phyloP scores from a whole-genome alignment of 1,284 basidiomycete species.

The Tylopilus sp. region DNA sequence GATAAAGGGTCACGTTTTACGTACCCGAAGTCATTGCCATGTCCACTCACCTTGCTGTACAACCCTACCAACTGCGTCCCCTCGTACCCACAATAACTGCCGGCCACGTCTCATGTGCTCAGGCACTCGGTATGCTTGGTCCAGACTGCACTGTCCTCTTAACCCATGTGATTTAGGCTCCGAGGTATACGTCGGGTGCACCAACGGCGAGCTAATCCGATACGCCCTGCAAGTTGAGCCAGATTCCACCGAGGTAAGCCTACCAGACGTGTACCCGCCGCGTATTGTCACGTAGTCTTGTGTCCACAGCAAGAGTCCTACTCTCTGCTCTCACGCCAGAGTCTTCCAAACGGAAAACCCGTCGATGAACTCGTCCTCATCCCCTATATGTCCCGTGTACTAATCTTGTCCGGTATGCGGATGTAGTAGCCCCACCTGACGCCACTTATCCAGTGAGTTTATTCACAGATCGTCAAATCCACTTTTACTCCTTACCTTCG shows the following conservation, averaged over 20 bases:
- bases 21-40: constrained; percentile 18
- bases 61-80: constrained; percentile 56
- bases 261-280: neutral
- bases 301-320: constrained; percentile 56
- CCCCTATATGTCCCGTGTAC: constrained; percentile 66
- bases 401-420: constrained; percentile 65
- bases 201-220: constrained; percentile 67
- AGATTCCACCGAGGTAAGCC: constrained; percentile 47
- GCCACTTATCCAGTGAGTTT: constrained; percentile 1
- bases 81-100: constrained; percentile 46
- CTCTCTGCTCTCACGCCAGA: constrained; percentile 62
- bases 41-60: constrained; percentile 40
- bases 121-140: constrained; percentile 46
- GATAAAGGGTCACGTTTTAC: constrained; percentile 14
- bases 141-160: constrained; percentile 12
- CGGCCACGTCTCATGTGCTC: constrained; percentile 36
- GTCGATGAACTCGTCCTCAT: constrained; percentile 76
- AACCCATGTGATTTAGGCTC: constrained; percentile 41
- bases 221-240: constrained; percentile 57
- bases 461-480: constrained; percentile 65
- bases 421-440: neutral
- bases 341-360: constrained; percentile 56
- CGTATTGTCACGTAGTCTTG: neutral
- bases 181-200: constrained; percentile 72
- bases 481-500: constrained; percentile 76